These are phyloP conservation scores for Hypomyces perniciosus DNA, from an alignment of 2,329 filamentous ascomycete species.

Conservation along the genomic window DNA sequence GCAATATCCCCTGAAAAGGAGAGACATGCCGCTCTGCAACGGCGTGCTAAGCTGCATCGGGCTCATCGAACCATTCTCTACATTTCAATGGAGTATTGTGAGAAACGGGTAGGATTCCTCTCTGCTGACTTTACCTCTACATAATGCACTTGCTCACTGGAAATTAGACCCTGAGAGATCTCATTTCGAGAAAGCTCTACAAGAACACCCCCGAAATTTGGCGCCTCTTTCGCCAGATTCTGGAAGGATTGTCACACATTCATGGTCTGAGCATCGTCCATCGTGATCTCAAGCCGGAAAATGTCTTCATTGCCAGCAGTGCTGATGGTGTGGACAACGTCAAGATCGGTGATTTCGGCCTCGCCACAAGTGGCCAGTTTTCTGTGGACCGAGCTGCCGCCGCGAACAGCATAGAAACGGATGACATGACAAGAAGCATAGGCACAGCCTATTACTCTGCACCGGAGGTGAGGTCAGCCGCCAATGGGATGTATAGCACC, in stretches of 20 bases:
- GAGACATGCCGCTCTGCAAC: slow-evolving; percentile 22
- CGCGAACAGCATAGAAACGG: slow-evolving; percentile 37
- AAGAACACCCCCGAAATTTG: slow-evolving; percentile 74
- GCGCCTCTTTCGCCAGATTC: slow-evolving; percentile 83
- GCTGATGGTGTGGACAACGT: slow-evolving; percentile 77
- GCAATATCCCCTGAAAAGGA: slow-evolving; percentile 27
- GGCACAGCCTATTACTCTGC: slow-evolving; percentile 88
- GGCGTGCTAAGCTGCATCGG: slow-evolving; percentile 38
- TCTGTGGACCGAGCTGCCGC: slow-evolving; percentile 48
- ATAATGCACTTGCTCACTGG: not conserved
- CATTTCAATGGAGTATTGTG: slow-evolving; percentile 99
- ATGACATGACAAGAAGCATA: slow-evolving; percentile 65
- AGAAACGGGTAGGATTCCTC: slow-evolving; percentile 60
- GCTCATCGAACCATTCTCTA: slow-evolving; percentile 72
- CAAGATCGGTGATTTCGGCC: slow-evolving; percentile 92
- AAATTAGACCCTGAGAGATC: slow-evolving; percentile 68
- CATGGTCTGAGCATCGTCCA: slow-evolving; percentile 90
- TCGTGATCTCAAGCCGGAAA: slow-evolving; percentile 93
- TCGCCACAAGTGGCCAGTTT: slow-evolving; percentile 84
- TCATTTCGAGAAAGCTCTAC: slow-evolving; percentile 70
- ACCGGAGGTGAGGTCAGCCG: slow-evolving; percentile 76
- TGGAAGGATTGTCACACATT: slow-evolving; percentile 86
- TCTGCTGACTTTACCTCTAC: slow-evolving; percentile 1
- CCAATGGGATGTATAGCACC: slow-evolving; percentile 73
- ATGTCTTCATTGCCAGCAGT: slow-evolving; percentile 74